A percentile compares a stretch with the other conserved stretches of the same genome.
phyloP scores from a whole-genome alignment of 805 yeast genomes.

The Teunomyces aglyptinius region DNA sequence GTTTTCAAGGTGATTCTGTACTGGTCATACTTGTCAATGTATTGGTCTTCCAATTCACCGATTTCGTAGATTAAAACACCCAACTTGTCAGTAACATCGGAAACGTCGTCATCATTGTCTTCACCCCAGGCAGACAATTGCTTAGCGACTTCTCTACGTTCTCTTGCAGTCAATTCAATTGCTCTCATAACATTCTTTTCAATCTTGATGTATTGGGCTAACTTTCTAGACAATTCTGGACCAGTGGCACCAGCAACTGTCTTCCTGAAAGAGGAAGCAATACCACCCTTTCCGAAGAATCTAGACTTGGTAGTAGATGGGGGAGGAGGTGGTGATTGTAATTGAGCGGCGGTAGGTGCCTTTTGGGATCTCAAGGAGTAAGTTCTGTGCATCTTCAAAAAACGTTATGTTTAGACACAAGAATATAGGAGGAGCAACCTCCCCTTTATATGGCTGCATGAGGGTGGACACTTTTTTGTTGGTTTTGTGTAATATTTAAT shows the following conservation, averaged over 20 bases:
- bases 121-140: slow-evolving; percentile 87
- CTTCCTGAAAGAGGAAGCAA: slow-evolving; percentile 61
- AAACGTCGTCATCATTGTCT: slow-evolving; percentile 80
- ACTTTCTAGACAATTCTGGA: slow-evolving; percentile 74
- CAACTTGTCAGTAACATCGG: slow-evolving; percentile 82
- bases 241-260: slow-evolving; percentile 77
- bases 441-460: slow-evolving; percentile 3
- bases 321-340: slow-evolving; percentile 94
- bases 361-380: slow-evolving; percentile 92
- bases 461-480: slow-evolving; percentile 1
- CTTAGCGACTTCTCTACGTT: slow-evolving; percentile 78
- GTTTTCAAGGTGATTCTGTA: slow-evolving; percentile 80
- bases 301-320: slow-evolving; percentile 84
- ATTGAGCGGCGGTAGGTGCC: slow-evolving; percentile 96
- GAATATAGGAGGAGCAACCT: slow-evolving; percentile 1
- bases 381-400: slow-evolving; percentile 84
- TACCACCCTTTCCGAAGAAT: slow-evolving; percentile 83
- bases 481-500: not conserved
- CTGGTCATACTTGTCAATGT: slow-evolving; percentile 82
- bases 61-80: slow-evolving; percentile 81
- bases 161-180: slow-evolving; percentile 72
- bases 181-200: slow-evolving; percentile 81
- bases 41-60: slow-evolving; percentile 85
- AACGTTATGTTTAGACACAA: not conserved
- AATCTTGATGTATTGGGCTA: slow-evolving; percentile 72